Base-by-base conservation (phyloP, 352 stramenopile genomes). In the Phytophthora cajani region DNA sequence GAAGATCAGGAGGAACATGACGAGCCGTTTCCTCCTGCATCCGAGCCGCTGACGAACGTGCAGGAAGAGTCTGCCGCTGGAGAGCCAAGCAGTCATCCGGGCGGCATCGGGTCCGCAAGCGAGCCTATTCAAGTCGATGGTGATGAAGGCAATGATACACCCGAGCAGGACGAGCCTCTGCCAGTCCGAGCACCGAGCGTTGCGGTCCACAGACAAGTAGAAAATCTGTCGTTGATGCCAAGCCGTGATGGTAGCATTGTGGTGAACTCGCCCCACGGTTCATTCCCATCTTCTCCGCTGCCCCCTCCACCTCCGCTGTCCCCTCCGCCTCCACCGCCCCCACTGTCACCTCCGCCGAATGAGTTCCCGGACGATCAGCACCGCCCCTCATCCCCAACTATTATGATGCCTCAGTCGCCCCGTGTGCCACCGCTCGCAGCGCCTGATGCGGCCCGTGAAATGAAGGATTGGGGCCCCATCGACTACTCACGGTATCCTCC, bases 401-500 rank as follows among this genome's bases (percentile, higher is more conserved):
- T 84, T 32, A 57, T 84, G 14, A 78, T 82, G 27, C 73, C 78
- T 7, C 64, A 77, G 27, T 80, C 75, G 55, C 79, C 72, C 17
- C 62, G 65, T 32, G 50, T 81, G 3, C 58, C 76, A 3, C 63
- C 71, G 50, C 73, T 74, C 1, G 58, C 67, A 38, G 32, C 62
- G 53, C 44, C 65, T 30, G 55, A 64, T 54, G 19, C 30, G 23
- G 55, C 30, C 10, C 54, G 67, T 53, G 58, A 73, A 44, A 53
- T 38, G 21, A 62, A 56, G 51, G 55, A 69, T 12, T 71, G 66
- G 49, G 69, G 59, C 17, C 70, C 78, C 2, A 89, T 96, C n/a
- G 85, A 94, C 40, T 94, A 94, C 50, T 90, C 81, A 12, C 72
- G 69, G 14, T 94, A 92, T 67, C 75, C 82, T 3, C 72, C 84